A percentile compares a stretch with the other conserved stretches of the same genome.
Evolutionary conservation across 164 flowering plant genomes (phyloP).

Genomic region (Buxus sempervirens): DNA sequence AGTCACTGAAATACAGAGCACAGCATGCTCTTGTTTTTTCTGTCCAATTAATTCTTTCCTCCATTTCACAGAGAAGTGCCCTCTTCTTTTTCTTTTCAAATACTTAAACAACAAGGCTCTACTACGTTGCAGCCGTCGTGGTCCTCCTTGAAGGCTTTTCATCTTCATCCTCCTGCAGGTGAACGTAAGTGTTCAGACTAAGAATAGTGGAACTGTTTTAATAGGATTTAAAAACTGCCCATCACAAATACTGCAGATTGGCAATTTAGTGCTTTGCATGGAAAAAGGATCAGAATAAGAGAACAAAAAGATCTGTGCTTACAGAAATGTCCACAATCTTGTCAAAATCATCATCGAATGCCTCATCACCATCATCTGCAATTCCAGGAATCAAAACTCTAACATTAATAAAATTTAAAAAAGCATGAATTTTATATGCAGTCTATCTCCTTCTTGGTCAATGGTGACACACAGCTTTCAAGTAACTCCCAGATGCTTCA

Average conservation of each 20-base stretch:
- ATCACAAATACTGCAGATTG: background rate
- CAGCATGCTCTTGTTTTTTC: too few relatives aligned
- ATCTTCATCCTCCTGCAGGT: background rate
- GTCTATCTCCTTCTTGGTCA: background rate
- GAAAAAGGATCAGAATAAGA: background rate
- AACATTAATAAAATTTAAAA: background rate
- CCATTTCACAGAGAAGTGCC: background rate
- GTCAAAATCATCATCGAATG: conserved; percentile 87
- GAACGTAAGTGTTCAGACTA: background rate
- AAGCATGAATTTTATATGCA: background rate
- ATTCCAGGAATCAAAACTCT: conserved; percentile 9
- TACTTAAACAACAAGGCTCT: background rate
- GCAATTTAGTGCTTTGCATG: background rate
- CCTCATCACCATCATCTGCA: conserved; percentile 58
- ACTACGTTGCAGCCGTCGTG: background rate
- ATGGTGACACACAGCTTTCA: background rate
- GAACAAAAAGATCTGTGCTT: conserved; percentile 23
- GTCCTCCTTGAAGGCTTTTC: background rate
- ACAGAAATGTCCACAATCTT: conserved; percentile 69
- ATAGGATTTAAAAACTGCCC: too few relatives aligned
- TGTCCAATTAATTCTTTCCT: too few relatives aligned
- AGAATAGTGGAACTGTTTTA: too few relatives aligned
- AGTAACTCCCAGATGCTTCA: background rate
- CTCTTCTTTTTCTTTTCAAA: background rate
- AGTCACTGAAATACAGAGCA: too few relatives aligned